Conservation (phyloP, 2,329 filamentous ascomycete genomes). For the Alternaria rosae region DNA sequence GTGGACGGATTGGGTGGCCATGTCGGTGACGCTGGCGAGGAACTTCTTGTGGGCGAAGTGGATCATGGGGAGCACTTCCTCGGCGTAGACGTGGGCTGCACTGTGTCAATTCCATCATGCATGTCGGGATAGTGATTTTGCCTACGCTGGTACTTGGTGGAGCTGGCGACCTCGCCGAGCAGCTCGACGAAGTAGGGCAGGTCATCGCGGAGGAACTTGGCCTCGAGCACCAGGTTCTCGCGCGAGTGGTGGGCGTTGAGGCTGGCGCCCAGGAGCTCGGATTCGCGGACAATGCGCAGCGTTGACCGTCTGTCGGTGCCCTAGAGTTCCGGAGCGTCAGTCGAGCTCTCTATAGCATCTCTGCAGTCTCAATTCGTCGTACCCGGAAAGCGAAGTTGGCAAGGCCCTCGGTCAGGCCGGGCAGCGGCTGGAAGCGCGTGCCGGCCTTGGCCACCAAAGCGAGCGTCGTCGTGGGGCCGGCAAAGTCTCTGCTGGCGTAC, state of each 20-base stretch:
- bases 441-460: constrained; percentile 93
- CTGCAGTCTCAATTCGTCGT: constrained; percentile 31
- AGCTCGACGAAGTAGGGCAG: constrained; percentile 98
- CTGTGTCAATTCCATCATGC: constrained; percentile 9
- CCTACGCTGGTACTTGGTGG: constrained; percentile 81
- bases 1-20: constrained; percentile 88
- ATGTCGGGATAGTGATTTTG: constrained; percentile 25
- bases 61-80: constrained; percentile 82
- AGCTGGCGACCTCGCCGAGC: constrained; percentile 85
- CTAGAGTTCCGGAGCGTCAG: constrained; percentile 57
- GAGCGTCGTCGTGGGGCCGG: constrained; percentile 87
- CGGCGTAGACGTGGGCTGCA: constrained; percentile 85
- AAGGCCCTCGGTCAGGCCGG: constrained; percentile 87
- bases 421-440: constrained; percentile 88
- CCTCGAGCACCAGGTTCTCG: constrained; percentile 89
- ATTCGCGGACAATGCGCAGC: constrained; percentile 91
- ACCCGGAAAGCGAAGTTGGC: constrained; percentile 99
- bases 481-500: constrained; percentile 87
- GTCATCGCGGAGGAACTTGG: constrained; percentile 94
- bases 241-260: constrained; percentile 87
- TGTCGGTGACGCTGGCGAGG: constrained; percentile 66
- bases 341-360: constrained; percentile 5
- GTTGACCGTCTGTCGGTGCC: constrained; percentile 88
- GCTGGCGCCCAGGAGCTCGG: constrained; percentile 92
- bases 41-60: constrained; percentile 78